A percentile compares a stretch with the other conserved stretches of the same genome.
These are phyloP conservation scores for Dacryopinax primogenitus DNA, from an alignment of 768 basidiomycete genomes.

Conservation along the genomic window DNA sequence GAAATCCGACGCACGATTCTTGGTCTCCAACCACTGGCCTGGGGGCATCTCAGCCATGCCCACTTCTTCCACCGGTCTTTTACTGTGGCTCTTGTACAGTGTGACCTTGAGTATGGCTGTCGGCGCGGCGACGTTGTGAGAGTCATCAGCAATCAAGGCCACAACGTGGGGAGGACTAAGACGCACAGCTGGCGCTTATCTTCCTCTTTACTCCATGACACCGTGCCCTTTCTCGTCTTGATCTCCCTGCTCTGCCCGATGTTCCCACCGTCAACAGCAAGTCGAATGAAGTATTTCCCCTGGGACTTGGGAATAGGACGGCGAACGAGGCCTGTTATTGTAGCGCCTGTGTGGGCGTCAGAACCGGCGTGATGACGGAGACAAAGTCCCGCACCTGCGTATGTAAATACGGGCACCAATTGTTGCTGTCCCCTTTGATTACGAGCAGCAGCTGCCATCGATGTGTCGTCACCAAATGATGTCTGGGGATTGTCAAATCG, in stretches of 20 bases:
- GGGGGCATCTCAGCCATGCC: not conserved
- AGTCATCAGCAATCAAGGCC: not conserved
- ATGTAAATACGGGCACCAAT: too few species aligned
- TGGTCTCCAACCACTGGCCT: not conserved
- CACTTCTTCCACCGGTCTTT: not conserved
- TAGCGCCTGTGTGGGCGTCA: too few species aligned
- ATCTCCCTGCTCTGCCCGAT: not conserved
- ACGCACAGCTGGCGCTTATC: not conserved
- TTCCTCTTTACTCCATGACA: not conserved
- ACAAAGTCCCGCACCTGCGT: too few species aligned
- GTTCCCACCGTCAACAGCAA: not conserved
- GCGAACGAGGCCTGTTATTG: not conserved
- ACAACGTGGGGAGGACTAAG: not conserved
- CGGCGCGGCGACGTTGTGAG: not conserved
- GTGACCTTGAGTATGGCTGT: not conserved
- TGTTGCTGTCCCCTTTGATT: too few species aligned
- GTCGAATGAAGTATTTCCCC: not conserved
- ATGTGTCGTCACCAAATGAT: too few species aligned
- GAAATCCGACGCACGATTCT: not conserved
- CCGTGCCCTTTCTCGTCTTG: not conserved
- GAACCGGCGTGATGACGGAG: too few species aligned
- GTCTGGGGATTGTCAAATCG: too few species aligned
- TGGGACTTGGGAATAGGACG: not conserved
- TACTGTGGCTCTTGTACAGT: not conserved
- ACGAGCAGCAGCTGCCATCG: too few species aligned